Percentiles rank a stretch among this genome's conserved stretches.
These are phyloP conservation scores for Houttuynia cordata DNA, from an alignment of 164 flowering plant species.

Conservation along the genomic window DNA sequence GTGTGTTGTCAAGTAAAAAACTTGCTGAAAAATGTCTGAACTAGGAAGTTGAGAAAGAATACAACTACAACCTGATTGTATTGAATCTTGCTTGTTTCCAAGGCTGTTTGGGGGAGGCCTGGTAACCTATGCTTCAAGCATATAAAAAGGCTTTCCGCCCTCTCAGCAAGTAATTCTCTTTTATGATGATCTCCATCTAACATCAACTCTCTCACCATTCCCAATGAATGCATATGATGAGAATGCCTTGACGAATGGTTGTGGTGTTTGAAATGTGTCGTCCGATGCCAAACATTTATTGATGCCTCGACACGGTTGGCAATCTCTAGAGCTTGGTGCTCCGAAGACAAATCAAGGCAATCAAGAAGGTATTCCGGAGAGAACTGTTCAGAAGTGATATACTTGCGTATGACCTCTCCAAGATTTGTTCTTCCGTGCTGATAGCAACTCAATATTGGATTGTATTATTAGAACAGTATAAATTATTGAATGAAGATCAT, in stretches of 20 bases:
- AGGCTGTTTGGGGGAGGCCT: constrained; percentile 65
- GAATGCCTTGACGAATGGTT: constrained; percentile 33
- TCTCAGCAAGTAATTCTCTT: constrained; percentile 66
- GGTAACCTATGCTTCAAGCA: constrained; percentile 91
- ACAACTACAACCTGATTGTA: constrained; percentile 61
- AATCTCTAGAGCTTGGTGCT: constrained; percentile 74
- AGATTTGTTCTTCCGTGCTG: no score
- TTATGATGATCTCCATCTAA: constrained; percentile 88
- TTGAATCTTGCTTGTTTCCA: constrained; percentile 89
- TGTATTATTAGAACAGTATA: no score
- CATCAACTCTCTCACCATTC: constrained; percentile 76
- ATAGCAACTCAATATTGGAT: not conserved
- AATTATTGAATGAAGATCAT: no score
- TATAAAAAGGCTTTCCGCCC: constrained; percentile 78
- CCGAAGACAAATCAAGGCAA: constrained; percentile 70
- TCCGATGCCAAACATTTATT: constrained; percentile 70
- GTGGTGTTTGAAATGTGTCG: constrained; percentile 31
- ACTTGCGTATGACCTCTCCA: not conserved
- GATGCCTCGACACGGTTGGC: constrained; percentile 92
- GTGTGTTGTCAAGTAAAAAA: not conserved
- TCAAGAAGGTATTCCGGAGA: no score
- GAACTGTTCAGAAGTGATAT: no score
- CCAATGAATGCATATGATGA: constrained; percentile 82
- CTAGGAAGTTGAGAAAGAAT: not conserved
- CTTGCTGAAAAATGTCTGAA: not conserved